phyloP scores from a whole-genome alignment of 2,329 filamentous ascomycete species.

The Ophiostoma triangulosporum region DNA sequence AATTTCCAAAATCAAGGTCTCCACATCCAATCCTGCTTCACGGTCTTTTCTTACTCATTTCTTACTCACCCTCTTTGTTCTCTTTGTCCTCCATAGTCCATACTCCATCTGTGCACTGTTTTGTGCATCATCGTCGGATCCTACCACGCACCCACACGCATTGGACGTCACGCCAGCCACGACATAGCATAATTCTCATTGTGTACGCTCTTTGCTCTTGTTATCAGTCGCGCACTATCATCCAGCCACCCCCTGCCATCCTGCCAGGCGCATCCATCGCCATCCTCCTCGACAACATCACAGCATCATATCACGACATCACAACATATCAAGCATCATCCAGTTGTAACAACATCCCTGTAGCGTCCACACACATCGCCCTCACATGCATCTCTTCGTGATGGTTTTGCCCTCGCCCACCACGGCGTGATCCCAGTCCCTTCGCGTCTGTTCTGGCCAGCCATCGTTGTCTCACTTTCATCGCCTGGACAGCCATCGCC shows the following conservation, averaged over 20 bases:
- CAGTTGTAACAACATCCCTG: neutral
- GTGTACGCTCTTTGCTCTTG: no score
- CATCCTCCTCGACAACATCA: neutral
- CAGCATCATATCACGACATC: no score
- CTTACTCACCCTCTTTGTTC: neutral
- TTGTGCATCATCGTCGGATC: neutral
- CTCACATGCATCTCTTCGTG: conserved; percentile 2
- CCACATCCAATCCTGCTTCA: neutral
- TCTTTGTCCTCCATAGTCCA: neutral
- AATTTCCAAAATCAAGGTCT: neutral
- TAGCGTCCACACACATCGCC: no score
- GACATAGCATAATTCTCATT: no score
- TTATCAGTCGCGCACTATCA: no score
- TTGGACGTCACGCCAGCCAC: no score
- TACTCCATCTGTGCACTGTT: no score
- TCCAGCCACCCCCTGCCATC: no score
- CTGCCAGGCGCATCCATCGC: no score
- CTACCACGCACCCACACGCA: no score
- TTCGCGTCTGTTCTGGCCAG: neutral
- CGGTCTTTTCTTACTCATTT: neutral
- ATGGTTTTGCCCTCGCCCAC: conserved; percentile 5
- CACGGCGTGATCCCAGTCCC: conserved; percentile 5
- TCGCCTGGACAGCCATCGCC: neutral
- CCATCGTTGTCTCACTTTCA: neutral
- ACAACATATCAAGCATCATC: no score